These are phyloP conservation scores for Boletus patriciae DNA, from an alignment of 768 basidiomycete species.

Conservation along the genomic window DNA sequence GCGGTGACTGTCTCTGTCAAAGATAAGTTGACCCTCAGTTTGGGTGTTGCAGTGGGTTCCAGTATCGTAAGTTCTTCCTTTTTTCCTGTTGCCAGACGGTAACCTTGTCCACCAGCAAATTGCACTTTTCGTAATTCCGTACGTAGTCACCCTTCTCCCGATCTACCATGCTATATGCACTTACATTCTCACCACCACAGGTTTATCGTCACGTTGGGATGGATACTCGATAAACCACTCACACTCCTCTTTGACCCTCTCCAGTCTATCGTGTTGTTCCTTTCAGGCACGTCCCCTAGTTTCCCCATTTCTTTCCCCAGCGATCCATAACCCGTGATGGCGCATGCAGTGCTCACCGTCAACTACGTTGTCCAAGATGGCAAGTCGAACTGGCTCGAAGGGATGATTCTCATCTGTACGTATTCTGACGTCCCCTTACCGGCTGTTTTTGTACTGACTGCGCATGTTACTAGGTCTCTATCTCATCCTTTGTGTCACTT, in stretches of 20 bases:
- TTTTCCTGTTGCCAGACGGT: background rate
- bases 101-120: constrained; percentile 53
- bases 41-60: constrained; percentile 85
- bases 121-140: constrained; percentile 65
- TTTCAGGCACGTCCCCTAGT: constrained; percentile 24
- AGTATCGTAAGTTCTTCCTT: constrained; percentile 56
- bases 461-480: constrained; percentile 44
- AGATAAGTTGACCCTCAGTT: constrained; percentile 80
- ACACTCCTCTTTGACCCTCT: constrained; percentile 86
- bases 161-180: background rate
- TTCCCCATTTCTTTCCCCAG: background rate
- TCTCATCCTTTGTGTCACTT: constrained; percentile 53
- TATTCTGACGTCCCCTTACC: background rate
- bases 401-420: constrained; percentile 68
- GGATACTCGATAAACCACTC: constrained; percentile 76
- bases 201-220: constrained; percentile 74
- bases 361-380: constrained; percentile 86
- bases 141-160: constrained; percentile 17
- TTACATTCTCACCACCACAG: constrained; percentile 34
- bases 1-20: constrained; percentile 91
- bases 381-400: constrained; percentile 90
- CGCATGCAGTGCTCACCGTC: constrained; percentile 67
- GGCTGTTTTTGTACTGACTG: background rate
- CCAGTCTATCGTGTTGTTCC: constrained; percentile 48
- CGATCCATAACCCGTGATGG: background rate